These are phyloP conservation scores for Isatis tinctoria DNA, from an alignment of 345 rosid species.

Conservation along the genomic window DNA sequence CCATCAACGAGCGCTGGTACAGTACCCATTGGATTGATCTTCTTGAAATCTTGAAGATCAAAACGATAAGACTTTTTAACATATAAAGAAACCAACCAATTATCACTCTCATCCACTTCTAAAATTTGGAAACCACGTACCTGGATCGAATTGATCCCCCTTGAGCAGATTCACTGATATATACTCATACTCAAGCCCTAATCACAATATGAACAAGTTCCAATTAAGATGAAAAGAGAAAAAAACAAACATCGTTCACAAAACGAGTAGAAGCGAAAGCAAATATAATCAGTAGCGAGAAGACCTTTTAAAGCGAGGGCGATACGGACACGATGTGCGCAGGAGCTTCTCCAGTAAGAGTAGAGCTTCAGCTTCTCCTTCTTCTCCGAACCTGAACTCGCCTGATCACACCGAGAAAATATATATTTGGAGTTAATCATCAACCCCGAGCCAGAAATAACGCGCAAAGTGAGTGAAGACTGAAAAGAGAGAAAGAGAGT, in stretches of 20 bases:
- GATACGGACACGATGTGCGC: constrained; percentile 67
- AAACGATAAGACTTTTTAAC: not conserved
- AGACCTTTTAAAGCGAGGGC: constrained; percentile 74
- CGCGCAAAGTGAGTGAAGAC: not conserved
- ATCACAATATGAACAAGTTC: not conserved
- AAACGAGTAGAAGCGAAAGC: not conserved
- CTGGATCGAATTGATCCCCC: constrained; percentile 62
- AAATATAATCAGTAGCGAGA: not conserved
- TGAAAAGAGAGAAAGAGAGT: not conserved
- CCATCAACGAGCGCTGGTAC: constrained; percentile 81
- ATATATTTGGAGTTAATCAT: not conserved
- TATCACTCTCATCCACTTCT: not conserved
- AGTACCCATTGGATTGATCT: constrained; percentile 76
- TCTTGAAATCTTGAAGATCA: constrained; percentile 45
- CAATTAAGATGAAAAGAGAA: not conserved
- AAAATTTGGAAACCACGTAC: constrained; percentile 17
- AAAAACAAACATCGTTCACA: not conserved
- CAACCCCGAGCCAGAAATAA: not conserved
- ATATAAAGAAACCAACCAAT: not conserved
- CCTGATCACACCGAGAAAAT: not conserved
- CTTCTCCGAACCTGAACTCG: constrained; percentile 14
- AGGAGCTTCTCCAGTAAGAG: constrained; percentile 76
- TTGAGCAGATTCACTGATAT: constrained; percentile 51
- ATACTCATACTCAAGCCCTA: constrained; percentile 70
- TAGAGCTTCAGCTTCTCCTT: constrained; percentile 43